Base-by-base conservation (phyloP, 805 yeast species). In the Nakazawaea ernobii region DNA sequence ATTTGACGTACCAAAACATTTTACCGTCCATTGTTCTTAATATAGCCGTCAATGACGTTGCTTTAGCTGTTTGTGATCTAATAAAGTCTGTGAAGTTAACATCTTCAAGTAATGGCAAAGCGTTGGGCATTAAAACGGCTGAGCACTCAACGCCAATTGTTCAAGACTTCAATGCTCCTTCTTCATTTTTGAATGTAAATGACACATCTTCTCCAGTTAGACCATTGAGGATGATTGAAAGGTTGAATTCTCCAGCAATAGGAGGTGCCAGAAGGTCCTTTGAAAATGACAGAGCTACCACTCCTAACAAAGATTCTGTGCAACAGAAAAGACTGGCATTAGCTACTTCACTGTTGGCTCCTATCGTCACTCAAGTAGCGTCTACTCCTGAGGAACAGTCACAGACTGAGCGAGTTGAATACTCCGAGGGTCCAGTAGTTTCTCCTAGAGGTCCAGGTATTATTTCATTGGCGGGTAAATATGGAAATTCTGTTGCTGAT, bases 31-130 rank as follows among this genome's bases (percentile, higher is more conserved):
- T 84, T 17, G 75, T 89, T 2, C 74, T 90, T 15, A 84, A 88
- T 63, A 77, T 89, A 20, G 83, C 97, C 0, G 67, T 87, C 8
- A 76, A 86, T 39, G 96, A 90, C 57, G 67, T 90, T 32, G 73
- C 83, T 7, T 83, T 82, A 58, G 66, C 83, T 2, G 67, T 84
- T 24, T 82, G 86, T 58, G 86, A 82, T 53, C 71, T 82, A 46
- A 57, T 84, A 15, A 68, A 81, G 2, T 72, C 71, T 2, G 74
- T 75, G 27, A 86, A 77, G 54, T 62, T 59, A 35, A 48, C 49
- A 10, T 20, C 30, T 29, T 52, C 47, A 28, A 45, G 46, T 29
- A 44, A 52, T 13, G 42, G 33, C 6, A 48, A 53, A 20, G 35
- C 47, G 6, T 45, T 45, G 32, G 29, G 27, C 27, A 41, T 39